A percentile compares a stretch with the other conserved stretches of the same genome.
phyloP scores from a whole-genome alignment of 106 monocot species.

The Acorus gramineus region DNA sequence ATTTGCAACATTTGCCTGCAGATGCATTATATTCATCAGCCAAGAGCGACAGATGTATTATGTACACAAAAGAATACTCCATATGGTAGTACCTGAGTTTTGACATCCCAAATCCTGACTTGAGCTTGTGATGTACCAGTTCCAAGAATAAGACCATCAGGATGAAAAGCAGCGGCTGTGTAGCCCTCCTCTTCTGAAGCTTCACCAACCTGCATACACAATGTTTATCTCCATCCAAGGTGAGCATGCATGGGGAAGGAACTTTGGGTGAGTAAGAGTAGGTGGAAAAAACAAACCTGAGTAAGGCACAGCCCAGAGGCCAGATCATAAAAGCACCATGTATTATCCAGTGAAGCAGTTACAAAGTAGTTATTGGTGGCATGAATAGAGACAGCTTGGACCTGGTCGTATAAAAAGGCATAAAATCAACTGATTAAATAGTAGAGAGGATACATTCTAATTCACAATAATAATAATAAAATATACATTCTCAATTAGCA shows the following conservation, averaged over 20 bases:
- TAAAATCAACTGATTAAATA: too few species aligned
- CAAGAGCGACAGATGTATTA: too few species aligned
- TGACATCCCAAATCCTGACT: conserved; percentile 97
- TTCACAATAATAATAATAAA: neutral
- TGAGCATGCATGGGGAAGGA: neutral
- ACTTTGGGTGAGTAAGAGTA: neutral
- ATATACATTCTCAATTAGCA: too few species aligned
- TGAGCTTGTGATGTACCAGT: conserved; percentile 82
- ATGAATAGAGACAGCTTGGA: conserved; percentile 91
- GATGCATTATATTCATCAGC: neutral
- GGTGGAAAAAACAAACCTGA: conserved; percentile 41
- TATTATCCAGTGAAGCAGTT: conserved; percentile 79
- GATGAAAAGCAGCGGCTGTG: conserved; percentile 85
- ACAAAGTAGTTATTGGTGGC: conserved; percentile 88
- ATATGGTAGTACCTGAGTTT: conserved; percentile 61
- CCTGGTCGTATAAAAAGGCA: too few species aligned
- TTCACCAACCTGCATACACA: conserved; percentile 76
- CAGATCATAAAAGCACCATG: conserved; percentile 97
- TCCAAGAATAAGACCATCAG: conserved; percentile 96
- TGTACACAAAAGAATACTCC: neutral
- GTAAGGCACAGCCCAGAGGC: conserved; percentile 67
- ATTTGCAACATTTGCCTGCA: conserved; percentile 89
- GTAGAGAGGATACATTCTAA: neutral
- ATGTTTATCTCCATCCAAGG: neutral
- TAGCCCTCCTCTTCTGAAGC: conserved; percentile 62